phyloP scores from a whole-genome alignment of 2,329 filamentous ascomycete genomes.

The Sporothrix pallida region DNA sequence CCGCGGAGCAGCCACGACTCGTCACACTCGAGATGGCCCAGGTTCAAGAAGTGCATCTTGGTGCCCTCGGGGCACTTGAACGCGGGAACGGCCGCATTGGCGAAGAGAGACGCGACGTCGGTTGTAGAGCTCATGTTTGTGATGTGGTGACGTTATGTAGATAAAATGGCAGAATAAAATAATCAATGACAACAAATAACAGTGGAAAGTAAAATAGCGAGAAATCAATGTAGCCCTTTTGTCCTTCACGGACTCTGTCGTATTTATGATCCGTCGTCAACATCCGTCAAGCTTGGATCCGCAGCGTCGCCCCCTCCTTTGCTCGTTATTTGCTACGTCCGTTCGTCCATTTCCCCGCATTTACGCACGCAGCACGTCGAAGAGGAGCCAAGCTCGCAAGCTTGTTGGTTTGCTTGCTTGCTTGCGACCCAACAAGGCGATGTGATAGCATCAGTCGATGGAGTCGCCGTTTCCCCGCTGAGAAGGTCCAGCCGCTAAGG shows the following conservation, averaged over 20 bases:
- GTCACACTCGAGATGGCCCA: constrained; percentile 29
- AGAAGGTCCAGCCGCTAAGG: background rate
- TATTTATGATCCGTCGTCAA: constrained; percentile 14
- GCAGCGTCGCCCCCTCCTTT: background rate
- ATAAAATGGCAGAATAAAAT: background rate
- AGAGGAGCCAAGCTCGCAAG: background rate
- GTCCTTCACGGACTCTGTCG: background rate
- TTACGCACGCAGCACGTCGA: background rate
- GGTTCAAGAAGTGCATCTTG: constrained; percentile 32
- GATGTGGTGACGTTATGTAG: no score
- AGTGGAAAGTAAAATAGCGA: no score
- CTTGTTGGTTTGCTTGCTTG: no score
- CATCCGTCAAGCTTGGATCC: background rate
- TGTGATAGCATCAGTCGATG: background rate
- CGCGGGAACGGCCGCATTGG: constrained; percentile 30
- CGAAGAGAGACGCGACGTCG: constrained; percentile 27
- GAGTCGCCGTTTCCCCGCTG: background rate
- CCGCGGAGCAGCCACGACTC: constrained; percentile 32
- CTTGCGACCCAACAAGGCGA: background rate
- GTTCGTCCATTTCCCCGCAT: constrained; percentile 22
- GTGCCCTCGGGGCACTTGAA: constrained; percentile 33
- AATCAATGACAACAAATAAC: no score
- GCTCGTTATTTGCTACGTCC: background rate
- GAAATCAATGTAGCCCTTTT: no score
- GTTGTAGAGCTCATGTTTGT: constrained; percentile 4